These are phyloP conservation scores for Suaeda aralocaspica DNA, from an alignment of 148 eudicot genomes.

Conservation along the genomic window DNA sequence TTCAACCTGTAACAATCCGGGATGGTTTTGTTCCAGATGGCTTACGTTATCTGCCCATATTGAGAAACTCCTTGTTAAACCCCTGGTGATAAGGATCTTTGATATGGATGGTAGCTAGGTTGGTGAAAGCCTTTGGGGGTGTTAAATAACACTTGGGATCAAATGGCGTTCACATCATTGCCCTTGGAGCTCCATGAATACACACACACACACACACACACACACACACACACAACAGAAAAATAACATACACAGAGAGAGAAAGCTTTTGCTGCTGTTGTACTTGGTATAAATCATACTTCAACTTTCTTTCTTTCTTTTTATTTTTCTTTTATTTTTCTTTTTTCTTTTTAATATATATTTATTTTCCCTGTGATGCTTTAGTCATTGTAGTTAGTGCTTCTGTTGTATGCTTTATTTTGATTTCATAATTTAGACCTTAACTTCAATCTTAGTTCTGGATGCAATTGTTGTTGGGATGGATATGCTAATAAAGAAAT, in stretches of 20 bases:
- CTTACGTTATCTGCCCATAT: not conserved
- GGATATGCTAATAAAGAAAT: slow-evolving; percentile 96
- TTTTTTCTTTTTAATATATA: too few species aligned
- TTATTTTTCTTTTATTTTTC: too few species aligned
- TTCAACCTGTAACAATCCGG: not conserved
- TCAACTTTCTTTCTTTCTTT: not conserved
- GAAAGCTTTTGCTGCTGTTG: not conserved
- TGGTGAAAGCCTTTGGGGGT: too few species aligned
- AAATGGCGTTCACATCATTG: too few species aligned
- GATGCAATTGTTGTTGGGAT: slow-evolving; percentile 98
- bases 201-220: too few species aligned
- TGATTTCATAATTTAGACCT: slow-evolving; percentile 36
- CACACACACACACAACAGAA: too few species aligned
- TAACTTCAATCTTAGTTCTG: slow-evolving; percentile 65
- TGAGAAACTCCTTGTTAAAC: not conserved
- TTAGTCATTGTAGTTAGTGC: not conserved
- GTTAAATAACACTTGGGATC: too few species aligned
- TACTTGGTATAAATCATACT: not conserved
- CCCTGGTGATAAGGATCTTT: not conserved
- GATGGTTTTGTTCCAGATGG: not conserved
- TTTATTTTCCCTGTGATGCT: not conserved
- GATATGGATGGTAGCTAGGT: too few species aligned
- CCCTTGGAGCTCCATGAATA: too few species aligned
- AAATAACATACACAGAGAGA: too few species aligned
- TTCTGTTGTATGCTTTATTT: slow-evolving; percentile 11